Evolutionary conservation across 2,329 filamentous ascomycete genomes (phyloP), one percentile per base, ranked within the genome.

Genomic region (Colletotrichum tofieldiae): DNA sequence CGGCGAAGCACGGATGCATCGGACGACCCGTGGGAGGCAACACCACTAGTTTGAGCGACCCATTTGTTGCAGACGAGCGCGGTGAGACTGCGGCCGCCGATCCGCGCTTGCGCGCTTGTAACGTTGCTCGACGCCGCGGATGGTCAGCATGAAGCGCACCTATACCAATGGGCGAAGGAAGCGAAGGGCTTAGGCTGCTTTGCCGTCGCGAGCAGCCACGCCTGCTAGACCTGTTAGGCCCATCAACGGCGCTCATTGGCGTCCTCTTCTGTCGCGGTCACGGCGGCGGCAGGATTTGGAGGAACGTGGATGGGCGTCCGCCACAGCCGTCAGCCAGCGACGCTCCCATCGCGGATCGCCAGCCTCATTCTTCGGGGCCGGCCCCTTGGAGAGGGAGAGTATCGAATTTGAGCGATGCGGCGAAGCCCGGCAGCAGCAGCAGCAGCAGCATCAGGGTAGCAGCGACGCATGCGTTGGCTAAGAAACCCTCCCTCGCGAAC

Each of bases 21-120:
- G 67, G 47, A 58, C 63, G 11, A n/a, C 8, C 62, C 26, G 49
- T 32, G 20, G 39, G 29, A 54, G 62, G 29, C 18, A 35, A 23
- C 37, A 35, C 51, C 20, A n/a, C 61, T 29, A n/a, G 23, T 16
- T 9, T 32, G 39, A 20, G 32, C 29, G 62, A 51, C 29, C 23
- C 26, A 43, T 54, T n/a, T 18, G 45, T 43, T 39, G 26, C n/a
- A 14, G 16, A 41, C 47, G 47, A 62, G 47, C 23, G 61, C 60
- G 65, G 47, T 26, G n/a, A 26, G 11, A 62, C 51, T 20, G 43
- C 58, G 32, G 41, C 14, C 43, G 58, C 16, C 26, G 59, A 65
- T 65, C 45, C 65, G 69, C 69, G 65, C 69, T 69, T 69, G 65
- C 47, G 69, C 69, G 69, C 69, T 72, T 72, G 69, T 64, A 72